phyloP scores from a whole-genome alignment of 148 eudicot species.

The Pharnaceum exiguum region DNA sequence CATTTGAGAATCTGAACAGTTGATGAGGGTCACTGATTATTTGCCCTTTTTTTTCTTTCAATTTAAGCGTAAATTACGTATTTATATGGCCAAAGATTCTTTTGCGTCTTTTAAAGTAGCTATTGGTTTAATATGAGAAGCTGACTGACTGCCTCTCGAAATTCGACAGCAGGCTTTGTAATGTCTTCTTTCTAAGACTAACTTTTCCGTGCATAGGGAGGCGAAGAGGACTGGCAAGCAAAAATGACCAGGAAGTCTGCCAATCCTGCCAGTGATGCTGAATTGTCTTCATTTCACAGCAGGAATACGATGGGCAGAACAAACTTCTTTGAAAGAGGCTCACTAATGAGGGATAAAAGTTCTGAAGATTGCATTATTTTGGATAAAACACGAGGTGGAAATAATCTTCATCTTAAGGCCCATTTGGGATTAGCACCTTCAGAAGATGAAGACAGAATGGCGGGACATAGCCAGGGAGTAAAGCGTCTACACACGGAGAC shows the following conservation, averaged over 20 bases:
- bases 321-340: conserved; percentile 20
- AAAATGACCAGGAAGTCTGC: conserved; percentile 33
- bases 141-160: neutral
- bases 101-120: too few species aligned
- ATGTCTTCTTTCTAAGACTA: neutral
- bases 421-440: conserved; percentile 26
- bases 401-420: conserved; percentile 25
- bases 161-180: neutral
- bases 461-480: conserved; percentile 38
- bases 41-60: too few species aligned
- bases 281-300: conserved; percentile 42
- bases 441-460: conserved; percentile 52
- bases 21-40: too few species aligned
- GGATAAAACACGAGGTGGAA: conserved; percentile 34
- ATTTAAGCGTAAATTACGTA: too few species aligned
- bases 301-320: conserved; percentile 28
- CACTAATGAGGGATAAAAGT: conserved; percentile 20
- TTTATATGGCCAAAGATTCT: too few species aligned
- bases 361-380: conserved; percentile 47
- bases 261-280: conserved; percentile 38
- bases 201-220: conserved; percentile 32
- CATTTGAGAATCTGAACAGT: too few species aligned
- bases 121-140: neutral
- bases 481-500: conserved; percentile 57
- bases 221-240: conserved; percentile 35